Evolutionary conservation across 2,329 filamentous ascomycete genomes (phyloP).

Genomic region (Alternaria consortialis): DNA sequence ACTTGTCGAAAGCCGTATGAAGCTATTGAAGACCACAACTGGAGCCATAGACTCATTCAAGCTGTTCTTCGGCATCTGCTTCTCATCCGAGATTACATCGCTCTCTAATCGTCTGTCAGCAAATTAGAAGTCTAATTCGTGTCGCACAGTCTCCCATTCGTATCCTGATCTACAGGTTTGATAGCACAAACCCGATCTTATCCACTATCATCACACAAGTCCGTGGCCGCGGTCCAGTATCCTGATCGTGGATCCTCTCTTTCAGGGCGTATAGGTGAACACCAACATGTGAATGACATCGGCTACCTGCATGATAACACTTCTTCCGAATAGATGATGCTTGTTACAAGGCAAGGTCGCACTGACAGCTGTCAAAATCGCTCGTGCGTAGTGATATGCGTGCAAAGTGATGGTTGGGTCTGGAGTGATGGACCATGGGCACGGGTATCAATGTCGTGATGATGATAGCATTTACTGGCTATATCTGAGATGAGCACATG

Average conservation of each 20-base stretch:
- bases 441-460: neutral
- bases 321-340: neutral
- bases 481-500: neutral
- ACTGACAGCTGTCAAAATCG: slow-evolving; percentile 20
- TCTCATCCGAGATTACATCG: neutral
- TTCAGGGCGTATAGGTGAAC: neutral
- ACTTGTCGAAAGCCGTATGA: neutral
- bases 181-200: slow-evolving; percentile 3
- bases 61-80: neutral
- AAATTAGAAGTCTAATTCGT: neutral
- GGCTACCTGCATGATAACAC: slow-evolving; percentile 8
- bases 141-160: slow-evolving; percentile 6
- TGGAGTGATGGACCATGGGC: neutral
- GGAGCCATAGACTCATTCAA: neutral
- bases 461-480: neutral
- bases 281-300: slow-evolving; percentile 16
- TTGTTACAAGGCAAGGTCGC: neutral
- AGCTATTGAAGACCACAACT: neutral
- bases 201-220: neutral
- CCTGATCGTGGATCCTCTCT: neutral
- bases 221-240: neutral
- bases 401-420: neutral
- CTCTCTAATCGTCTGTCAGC: neutral
- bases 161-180: slow-evolving; percentile 1
- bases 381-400: neutral